Base-by-base conservation (phyloP, 2,329 filamentous ascomycete species). In the Aspergillus costaricaensis region DNA sequence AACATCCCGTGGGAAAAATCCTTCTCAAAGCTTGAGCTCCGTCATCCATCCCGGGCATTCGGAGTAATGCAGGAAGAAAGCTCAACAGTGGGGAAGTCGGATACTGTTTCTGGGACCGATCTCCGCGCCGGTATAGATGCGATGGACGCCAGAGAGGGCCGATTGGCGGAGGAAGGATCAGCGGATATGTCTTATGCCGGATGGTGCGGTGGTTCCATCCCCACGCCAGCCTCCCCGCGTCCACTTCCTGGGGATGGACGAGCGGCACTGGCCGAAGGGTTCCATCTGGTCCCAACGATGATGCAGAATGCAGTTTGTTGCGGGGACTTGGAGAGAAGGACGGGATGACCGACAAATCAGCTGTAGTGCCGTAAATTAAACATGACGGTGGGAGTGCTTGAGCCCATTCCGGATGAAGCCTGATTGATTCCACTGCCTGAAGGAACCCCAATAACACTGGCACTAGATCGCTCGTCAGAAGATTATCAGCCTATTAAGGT, bases 161-260 rank as follows among this genome's bases (percentile, higher is more conserved):
- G 47, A 30, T 30, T 30, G 23, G 47, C 25, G 25, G 23, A 27
- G 25, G 25, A 5, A 12, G 44, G 15, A 17, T 5, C n/a, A 25
- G 47, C 47, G 47, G 47, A 30, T 50, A 50, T 50, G 47, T 30
- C 4, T 50, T 50, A 50, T 50, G 25, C 47, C 47, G 47, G 47
- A 23, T 44, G 41, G 41, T 36, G 41, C 19, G 41, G 19, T 19
- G 19, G 19, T 14, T 44, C 19, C 17, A 44, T 17, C n/a, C 39
- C 5, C n/a, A 43, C 10, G 39, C 19, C 39, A 19, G 32, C 10
- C 32, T 43, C 39, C 39, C 39, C 39, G n/a, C 19, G 10, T 19
- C 21, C 19, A 14, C 17, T 12, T 23, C 21, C 19, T 21, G 41
- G 41, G 21, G 41, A 44, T 44, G 19, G 4, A 44, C 19, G 4